phyloP scores from a whole-genome alignment of 768 basidiomycete species.

The Russula olivacea region DNA sequence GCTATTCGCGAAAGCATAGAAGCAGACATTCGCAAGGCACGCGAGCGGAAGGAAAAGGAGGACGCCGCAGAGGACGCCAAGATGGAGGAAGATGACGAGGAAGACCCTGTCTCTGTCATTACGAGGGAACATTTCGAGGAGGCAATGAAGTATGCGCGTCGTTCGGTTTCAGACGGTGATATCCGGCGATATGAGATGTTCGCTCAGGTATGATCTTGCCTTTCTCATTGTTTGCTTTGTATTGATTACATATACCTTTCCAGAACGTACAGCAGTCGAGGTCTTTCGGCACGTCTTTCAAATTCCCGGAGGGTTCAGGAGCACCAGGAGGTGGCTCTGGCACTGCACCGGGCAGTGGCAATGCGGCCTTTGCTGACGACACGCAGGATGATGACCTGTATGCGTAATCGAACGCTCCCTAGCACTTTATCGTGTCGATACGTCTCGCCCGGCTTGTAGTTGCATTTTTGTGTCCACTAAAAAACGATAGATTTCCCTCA shows the following conservation, averaged over 20 bases:
- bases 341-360: conserved; percentile 42
- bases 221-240: neutral
- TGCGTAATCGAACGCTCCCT: conserved; percentile 41
- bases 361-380: conserved; percentile 80
- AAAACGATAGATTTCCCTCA: conserved; percentile 19
- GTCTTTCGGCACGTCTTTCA: conserved; percentile 92
- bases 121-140: conserved; percentile 96
- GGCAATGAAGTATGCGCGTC: conserved; percentile 95
- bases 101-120: conserved; percentile 89
- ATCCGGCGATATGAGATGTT: conserved; percentile 99
- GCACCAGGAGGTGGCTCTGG: conserved; percentile 20
- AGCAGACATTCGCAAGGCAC: conserved; percentile 70
- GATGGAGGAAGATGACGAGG: conserved; percentile 67
- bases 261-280: conserved; percentile 88
- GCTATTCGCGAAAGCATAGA: conserved; percentile 96
- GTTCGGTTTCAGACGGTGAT: conserved; percentile 94
- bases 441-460: neutral
- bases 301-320: conserved; percentile 76
- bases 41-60: conserved; percentile 78
- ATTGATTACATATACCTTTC: conserved; percentile 17
- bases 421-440: conserved; percentile 8
- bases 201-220: conserved; percentile 54
- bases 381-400: conserved; percentile 88
- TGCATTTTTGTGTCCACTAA: conserved; percentile 11
- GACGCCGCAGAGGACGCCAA: conserved; percentile 62